phyloP scores from a whole-genome alignment of 495 filamentous ascomycete genomes.

The Aspergillus steynii region DNA sequence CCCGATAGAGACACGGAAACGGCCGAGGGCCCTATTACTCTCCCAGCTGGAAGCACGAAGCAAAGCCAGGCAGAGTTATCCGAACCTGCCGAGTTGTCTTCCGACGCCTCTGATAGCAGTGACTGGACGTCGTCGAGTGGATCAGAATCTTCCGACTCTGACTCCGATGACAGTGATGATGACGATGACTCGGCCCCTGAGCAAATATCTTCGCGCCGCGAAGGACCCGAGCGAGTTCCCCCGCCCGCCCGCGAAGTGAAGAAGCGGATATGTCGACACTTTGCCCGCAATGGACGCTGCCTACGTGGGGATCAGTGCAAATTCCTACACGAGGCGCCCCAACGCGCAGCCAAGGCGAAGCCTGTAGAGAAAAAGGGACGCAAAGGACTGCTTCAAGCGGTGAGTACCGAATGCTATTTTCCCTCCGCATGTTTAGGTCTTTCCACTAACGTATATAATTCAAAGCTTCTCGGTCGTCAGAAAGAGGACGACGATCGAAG shows the following conservation, averaged over 20 bases:
- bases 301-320: constrained; percentile 45
- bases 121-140: constrained; percentile 42
- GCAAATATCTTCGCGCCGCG: constrained; percentile 39
- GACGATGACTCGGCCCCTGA: constrained; percentile 45
- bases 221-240: constrained; percentile 42
- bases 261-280: constrained; percentile 44
- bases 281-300: constrained; percentile 48
- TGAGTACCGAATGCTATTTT: constrained; percentile 31
- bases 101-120: constrained; percentile 26
- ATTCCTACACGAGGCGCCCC: constrained; percentile 44
- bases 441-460: constrained; percentile 17
- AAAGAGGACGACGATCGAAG: constrained; percentile 44
- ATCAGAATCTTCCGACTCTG: constrained; percentile 34
- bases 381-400: constrained; percentile 53
- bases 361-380: constrained; percentile 33
- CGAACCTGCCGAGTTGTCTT: constrained; percentile 10
- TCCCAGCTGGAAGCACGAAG: neutral
- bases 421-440: neutral
- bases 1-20: neutral
- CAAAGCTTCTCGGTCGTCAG: constrained; percentile 49
- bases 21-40: neutral
- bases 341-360: constrained; percentile 35
- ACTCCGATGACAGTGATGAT: constrained; percentile 35
- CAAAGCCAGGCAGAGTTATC: constrained; percentile 17
- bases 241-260: constrained; percentile 44